Evolutionary conservation across 768 basidiomycete genomes (phyloP), one percentile per base, ranked within the genome.

Genomic region (Leccinum fibrillosum): DNA sequence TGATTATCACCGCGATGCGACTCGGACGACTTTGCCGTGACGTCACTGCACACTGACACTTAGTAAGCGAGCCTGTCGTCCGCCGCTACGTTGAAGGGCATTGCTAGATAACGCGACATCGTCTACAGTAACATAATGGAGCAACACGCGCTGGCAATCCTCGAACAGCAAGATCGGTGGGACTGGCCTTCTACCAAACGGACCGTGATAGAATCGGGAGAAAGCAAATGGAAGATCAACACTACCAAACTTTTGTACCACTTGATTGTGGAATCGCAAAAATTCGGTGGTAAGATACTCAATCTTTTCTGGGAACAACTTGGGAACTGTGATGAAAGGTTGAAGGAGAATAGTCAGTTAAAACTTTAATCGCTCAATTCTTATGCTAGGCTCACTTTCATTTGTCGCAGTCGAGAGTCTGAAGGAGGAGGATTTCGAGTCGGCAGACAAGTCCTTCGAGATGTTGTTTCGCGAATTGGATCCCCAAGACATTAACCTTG

Each of bases 221-320:
- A 45, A 26, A n/a, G n/a, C 2, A 50, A 35, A 47, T 57, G 28
- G 23, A 6, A 5, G 49, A 10, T 4, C 17, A 5, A 1, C 25
- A 15, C 55, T 21, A 8, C 32, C 4, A 50, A 26, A 37, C 4
- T 58, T 23, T 19, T 55, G 17, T 55, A 55, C 37, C 4, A 9
- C 28, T 23, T 56, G 5, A 45, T 57, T 3, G 25, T n/a, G 32
- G 58, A 51, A 51, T 59, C 58, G 6, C 53, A 55, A 44, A 32
- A 5, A 34, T 12, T 42, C n/a, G 37, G 57, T 15, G 57, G 54
- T 11, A 10, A 39, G 13, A 39, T 55, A 21, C 39, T 58, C 34
- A 37, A 34, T 42, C 45, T 26, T 4, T 58, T 55, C 57, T 58
- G 57, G 57, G 17, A 42, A 6, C 35, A 44, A 21, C 54, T 58